These are phyloP conservation scores for Suillus subaureus DNA, from an alignment of 768 basidiomycete genomes.

Conservation along the genomic window DNA sequence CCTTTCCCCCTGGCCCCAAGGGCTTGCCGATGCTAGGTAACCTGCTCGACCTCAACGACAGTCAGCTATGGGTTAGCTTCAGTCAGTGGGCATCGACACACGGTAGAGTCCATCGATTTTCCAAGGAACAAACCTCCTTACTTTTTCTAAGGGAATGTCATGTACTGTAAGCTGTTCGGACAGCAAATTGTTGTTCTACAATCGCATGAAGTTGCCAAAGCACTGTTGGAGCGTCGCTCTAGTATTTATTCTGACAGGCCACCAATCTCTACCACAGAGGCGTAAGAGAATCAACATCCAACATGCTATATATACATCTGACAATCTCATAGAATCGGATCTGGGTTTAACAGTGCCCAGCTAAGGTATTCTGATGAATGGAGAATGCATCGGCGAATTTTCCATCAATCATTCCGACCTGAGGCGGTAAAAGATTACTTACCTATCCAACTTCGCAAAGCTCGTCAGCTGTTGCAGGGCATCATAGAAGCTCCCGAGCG, in stretches of 20 bases:
- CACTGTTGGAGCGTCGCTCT: slow-evolving; percentile 39
- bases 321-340: slow-evolving; percentile 25
- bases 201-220: slow-evolving; percentile 32
- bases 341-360: slow-evolving; percentile 33
- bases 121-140: not conserved
- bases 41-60: slow-evolving; percentile 25
- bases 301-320: slow-evolving; percentile 3
- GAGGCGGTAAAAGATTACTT: slow-evolving; percentile 27
- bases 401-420: slow-evolving; percentile 34
- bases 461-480: slow-evolving; percentile 24
- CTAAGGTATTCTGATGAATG: slow-evolving; percentile 33
- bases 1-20: slow-evolving; percentile 33
- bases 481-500: slow-evolving; percentile 26
- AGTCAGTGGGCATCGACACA: slow-evolving; percentile 30
- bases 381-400: slow-evolving; percentile 35
- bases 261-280: slow-evolving; percentile 26
- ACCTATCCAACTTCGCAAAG: slow-evolving; percentile 32
- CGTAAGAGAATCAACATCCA: slow-evolving; percentile 18
- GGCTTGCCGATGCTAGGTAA: slow-evolving; percentile 34
- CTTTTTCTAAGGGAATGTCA: slow-evolving; percentile 30
- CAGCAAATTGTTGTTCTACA: slow-evolving; percentile 36
- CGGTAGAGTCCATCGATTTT: slow-evolving; percentile 19
- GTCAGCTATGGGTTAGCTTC: slow-evolving; percentile 36
- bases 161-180: slow-evolving; percentile 35
- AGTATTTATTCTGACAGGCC: slow-evolving; percentile 42